A percentile compares a stretch with the other conserved stretches of the same genome.
These are phyloP conservation scores for Apiospora kogelbergensis DNA, from an alignment of 2,329 filamentous ascomycete genomes.

Conservation along the genomic window DNA sequence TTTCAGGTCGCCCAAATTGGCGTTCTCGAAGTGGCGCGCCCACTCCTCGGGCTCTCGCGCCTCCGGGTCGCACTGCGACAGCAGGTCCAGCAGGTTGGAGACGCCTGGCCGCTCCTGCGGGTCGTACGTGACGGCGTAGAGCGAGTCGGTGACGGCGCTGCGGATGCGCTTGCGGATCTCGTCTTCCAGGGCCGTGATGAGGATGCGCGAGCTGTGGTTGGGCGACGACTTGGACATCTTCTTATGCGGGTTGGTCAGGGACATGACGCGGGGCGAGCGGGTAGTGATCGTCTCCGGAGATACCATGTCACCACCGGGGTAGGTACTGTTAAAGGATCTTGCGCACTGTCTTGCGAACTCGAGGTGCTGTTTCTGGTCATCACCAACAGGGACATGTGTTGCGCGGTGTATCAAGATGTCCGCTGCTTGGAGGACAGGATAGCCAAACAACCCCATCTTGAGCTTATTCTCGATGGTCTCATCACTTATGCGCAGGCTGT, in stretches of 20 bases:
- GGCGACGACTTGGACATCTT: constrained; percentile 92
- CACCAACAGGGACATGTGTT: constrained; percentile 94
- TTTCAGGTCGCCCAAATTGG: constrained; percentile 62
- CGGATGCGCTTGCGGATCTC: constrained; percentile 70
- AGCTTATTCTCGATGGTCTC: constrained; percentile 54
- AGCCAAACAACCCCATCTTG: constrained; percentile 90
- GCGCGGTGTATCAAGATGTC: constrained; percentile 90
- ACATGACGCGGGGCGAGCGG: constrained; percentile 82
- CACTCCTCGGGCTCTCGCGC: constrained; percentile 14
- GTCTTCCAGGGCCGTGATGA: constrained; percentile 70
- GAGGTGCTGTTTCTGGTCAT: constrained; percentile 90
- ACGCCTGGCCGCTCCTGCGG: constrained; percentile 71
- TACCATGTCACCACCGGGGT: constrained; percentile 60
- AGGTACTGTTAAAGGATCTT: constrained; percentile 80
- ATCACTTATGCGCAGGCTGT: constrained; percentile 57
- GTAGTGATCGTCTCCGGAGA: constrained; percentile 73
- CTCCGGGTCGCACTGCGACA: constrained; percentile 62
- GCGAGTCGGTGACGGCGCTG: constrained; percentile 74
- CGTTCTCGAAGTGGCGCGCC: constrained; percentile 34
- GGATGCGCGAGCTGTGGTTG: constrained; percentile 72
- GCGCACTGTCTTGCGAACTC: constrained; percentile 89
- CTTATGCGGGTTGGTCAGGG: constrained; percentile 69
- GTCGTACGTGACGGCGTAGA: constrained; percentile 69
- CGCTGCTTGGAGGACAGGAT: constrained; percentile 92
- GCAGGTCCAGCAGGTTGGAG: constrained; percentile 79